Conservation (phyloP, 2,329 filamentous ascomycete genomes). For the Bimuria novae-zelandiae region DNA sequence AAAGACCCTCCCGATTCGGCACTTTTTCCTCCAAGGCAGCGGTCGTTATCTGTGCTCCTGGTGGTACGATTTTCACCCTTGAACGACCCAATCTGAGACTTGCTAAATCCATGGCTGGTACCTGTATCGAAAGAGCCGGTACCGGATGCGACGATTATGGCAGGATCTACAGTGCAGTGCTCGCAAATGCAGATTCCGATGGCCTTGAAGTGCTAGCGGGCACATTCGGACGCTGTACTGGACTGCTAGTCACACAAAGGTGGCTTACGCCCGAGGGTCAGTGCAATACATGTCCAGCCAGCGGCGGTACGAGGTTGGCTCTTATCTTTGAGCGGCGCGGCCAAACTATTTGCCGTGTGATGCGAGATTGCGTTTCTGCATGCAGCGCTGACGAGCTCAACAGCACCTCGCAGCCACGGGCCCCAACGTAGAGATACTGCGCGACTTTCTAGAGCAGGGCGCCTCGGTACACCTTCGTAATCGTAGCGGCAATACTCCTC, state of each 20-base stretch:
- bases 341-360: slow-evolving; percentile 32
- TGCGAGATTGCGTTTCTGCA: slow-evolving; percentile 33
- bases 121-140: slow-evolving; percentile 26
- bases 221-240: too few relatives aligned
- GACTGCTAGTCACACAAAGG: neutral
- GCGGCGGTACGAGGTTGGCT: slow-evolving; percentile 23
- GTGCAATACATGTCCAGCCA: neutral
- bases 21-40: slow-evolving; percentile 12
- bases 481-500: slow-evolving; percentile 60
- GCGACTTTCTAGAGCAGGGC: slow-evolving; percentile 60
- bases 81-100: neutral
- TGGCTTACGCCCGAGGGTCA: too few relatives aligned
- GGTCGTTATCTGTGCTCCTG: slow-evolving; percentile 26
- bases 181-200: too few relatives aligned
- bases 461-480: slow-evolving; percentile 65
- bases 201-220: too few relatives aligned
- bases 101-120: neutral
- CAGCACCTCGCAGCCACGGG: slow-evolving; percentile 63
- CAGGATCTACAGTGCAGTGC: too few relatives aligned
- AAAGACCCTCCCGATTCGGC: slow-evolving; percentile 24
- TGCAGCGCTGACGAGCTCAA: slow-evolving; percentile 33
- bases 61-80: slow-evolving; percentile 19
- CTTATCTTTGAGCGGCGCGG: slow-evolving; percentile 39
- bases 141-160: slow-evolving; percentile 31
- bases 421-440: slow-evolving; percentile 59